Percentiles rank a stretch among this genome's conserved stretches.
Conservation (phyloP, 805 yeast genomes). For the Metschnikowia lochheadii region DNA sequence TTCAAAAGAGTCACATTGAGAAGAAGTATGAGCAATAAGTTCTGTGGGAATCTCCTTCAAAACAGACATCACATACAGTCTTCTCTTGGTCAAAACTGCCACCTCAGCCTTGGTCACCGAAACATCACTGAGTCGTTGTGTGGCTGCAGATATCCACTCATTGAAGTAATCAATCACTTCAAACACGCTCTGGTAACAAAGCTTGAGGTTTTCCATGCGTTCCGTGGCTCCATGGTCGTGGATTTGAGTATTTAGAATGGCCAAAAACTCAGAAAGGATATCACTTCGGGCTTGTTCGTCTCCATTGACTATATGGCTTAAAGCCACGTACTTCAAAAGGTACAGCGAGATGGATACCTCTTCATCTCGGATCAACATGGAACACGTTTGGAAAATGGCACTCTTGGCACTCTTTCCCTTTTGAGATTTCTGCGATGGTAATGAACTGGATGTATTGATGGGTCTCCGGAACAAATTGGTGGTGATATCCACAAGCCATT, state of each 20-base stretch:
- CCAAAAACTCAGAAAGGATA: conserved; percentile 55
- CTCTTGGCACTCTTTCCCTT: conserved; percentile 16
- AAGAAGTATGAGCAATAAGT: conserved; percentile 69
- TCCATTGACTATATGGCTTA: conserved; percentile 56
- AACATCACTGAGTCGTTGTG: conserved; percentile 28
- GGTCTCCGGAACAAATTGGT: conserved; percentile 57
- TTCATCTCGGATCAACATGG: conserved; percentile 62
- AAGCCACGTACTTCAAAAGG: conserved; percentile 70
- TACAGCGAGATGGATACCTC: conserved; percentile 67
- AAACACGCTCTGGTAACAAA: conserved; percentile 71
- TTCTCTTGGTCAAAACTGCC: conserved; percentile 24
- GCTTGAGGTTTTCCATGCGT: conserved; percentile 52
- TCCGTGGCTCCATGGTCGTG: conserved; percentile 46
- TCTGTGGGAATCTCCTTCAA: conserved; percentile 59
- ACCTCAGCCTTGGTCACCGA: conserved; percentile 18
- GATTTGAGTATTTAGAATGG: conserved; percentile 44
- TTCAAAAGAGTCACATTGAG: conserved; percentile 82
- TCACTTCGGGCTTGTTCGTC: conserved; percentile 36
- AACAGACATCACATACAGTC: conserved; percentile 40
- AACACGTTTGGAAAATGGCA: conserved; percentile 56
- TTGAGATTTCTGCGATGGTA: conserved; percentile 7
- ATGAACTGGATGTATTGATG: conserved; percentile 9
- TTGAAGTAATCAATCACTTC: conserved; percentile 77
- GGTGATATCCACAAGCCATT: conserved; percentile 72
- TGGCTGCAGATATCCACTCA: conserved; percentile 59